These are phyloP conservation scores for Xylaria sp. DNA, from an alignment of 2,329 filamentous ascomycete genomes.

Conservation along the genomic window DNA sequence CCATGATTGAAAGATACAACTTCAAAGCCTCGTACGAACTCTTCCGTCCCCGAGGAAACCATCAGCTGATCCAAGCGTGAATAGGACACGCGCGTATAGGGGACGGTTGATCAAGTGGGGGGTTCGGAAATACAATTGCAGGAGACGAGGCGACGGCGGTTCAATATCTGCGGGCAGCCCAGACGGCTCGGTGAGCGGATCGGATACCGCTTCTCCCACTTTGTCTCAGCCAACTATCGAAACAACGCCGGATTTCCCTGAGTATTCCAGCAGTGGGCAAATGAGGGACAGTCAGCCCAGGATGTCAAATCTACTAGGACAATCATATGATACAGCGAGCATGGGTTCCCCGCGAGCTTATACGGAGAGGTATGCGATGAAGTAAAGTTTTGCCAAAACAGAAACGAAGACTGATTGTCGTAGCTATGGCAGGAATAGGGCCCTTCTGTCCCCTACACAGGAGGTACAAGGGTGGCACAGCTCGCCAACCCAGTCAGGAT, in stretches of 20 bases:
- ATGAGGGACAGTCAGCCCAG: conserved; percentile 27
- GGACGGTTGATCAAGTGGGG: conserved; percentile 60
- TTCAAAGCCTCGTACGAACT: conserved; percentile 56
- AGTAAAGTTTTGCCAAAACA: background rate
- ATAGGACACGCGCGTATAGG: conserved; percentile 58
- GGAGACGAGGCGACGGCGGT: conserved; percentile 34
- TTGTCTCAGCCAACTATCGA: conserved; percentile 14
- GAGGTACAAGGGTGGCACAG: conserved; percentile 19
- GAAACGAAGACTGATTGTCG: background rate
- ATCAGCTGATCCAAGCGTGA: conserved; percentile 19
- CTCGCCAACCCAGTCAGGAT: conserved; percentile 2
- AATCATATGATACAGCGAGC: conserved; percentile 19
- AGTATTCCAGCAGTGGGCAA: conserved; percentile 7
- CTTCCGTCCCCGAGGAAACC: conserved; percentile 40
- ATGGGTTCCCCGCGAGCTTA: background rate
- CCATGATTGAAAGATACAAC: conserved; percentile 45
- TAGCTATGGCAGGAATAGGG: conserved; percentile 21
- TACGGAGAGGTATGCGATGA: conserved; percentile 23
- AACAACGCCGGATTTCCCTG: conserved; percentile 5
- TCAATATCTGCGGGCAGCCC: conserved; percentile 23
- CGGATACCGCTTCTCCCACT: conserved; percentile 36
- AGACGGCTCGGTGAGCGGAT: conserved; percentile 33
- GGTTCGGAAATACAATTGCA: conserved; percentile 60
- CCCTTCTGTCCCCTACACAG: conserved; percentile 8
- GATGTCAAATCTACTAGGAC: conserved; percentile 27